Percentiles rank a stretch among this genome's conserved stretches.
These are phyloP conservation scores for Heterotrichella gracilis DNA, from an alignment of 352 stramenopile genomes.

Conservation along the genomic window DNA sequence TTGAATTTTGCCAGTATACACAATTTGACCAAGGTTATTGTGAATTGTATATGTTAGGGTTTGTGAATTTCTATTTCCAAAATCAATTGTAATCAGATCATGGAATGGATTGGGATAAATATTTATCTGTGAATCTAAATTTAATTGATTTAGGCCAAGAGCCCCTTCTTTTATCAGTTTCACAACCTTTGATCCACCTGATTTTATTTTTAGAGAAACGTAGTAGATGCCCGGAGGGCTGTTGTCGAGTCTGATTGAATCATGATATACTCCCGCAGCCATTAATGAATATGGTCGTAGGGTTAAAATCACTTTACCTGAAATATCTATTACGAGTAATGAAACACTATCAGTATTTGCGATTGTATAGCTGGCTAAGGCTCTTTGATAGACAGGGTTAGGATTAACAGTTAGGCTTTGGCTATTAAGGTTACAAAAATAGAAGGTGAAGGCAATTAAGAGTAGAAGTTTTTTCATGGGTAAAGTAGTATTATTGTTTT, in stretches of 20 bases:
- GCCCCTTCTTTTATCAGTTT: not conserved
- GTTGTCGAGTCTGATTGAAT: not conserved
- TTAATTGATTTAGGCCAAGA: not conserved
- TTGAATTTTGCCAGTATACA: not conserved
- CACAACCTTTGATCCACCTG: not conserved
- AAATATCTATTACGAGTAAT: not conserved
- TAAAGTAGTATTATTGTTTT: constrained; percentile 7
- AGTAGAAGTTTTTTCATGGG: too few species aligned
- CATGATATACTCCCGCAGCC: not conserved
- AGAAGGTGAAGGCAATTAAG: too few species aligned
- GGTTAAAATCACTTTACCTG: not conserved
- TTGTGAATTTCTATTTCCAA: not conserved
- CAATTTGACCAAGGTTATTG: not conserved
- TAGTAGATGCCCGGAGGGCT: not conserved
- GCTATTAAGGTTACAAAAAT: not conserved
- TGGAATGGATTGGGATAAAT: too few species aligned
- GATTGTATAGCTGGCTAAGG: not conserved
- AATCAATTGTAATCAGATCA: not conserved
- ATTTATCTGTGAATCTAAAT: too few species aligned
- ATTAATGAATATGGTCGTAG: too few species aligned
- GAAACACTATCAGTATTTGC: not conserved
- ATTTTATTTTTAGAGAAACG: not conserved
- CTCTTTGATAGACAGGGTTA: not conserved
- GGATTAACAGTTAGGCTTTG: not conserved
- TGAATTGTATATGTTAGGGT: too few species aligned